Base-by-base conservation (phyloP, 2,329 filamentous ascomycete species). In the Ophiostoma himal-ulmi region DNA sequence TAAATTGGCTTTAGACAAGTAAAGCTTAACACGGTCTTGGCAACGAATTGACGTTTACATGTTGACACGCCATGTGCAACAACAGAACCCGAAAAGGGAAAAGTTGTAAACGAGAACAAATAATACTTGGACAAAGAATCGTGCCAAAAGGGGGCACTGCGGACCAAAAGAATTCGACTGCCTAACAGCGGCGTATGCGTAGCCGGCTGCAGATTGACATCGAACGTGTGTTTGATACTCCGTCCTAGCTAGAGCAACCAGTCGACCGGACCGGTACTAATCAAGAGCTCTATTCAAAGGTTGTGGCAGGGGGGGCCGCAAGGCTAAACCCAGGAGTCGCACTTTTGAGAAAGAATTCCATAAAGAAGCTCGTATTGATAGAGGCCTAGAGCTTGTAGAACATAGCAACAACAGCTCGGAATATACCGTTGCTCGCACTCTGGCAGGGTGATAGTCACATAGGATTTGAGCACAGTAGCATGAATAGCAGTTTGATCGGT, bases 1-100 rank as follows among this genome's bases (percentile, higher is more conserved):
- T 22, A 57, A 26, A 57, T 57, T 57, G n/a, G 60, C 60, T 64
- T 64, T 36, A 14, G 60, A 60, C n/a, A 17, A 64, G 60, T 14
- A 30, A 64, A 37, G 37, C 17, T 44, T 36, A 26, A 34, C n/a
- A 44, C n/a, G 4, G 52, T 26, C 26, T 60, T 30, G 17, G 22
- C 3, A 57, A 26, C 52, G 1, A 26, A 13, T 22, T 26, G 52
- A 57, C 36, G 65, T 30, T 67, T 26, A 57, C 52, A n/a, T 3
- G 52, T 13, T 57, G n/a, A 26, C 52, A 57, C n/a, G 52, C 52
- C 22, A 57, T 57, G 52, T 57, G 8, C 52, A 22, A 57, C 48
- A 54, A n/a, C 20, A n/a, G n/a, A 44, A 44, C 10, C 14, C 41
- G 44, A 48, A 48, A 48, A 48, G 10, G 44, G 44, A 6, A 48